Conservation (phyloP, 345 rosid genomes). For the Anastatica hierochuntica region DNA sequence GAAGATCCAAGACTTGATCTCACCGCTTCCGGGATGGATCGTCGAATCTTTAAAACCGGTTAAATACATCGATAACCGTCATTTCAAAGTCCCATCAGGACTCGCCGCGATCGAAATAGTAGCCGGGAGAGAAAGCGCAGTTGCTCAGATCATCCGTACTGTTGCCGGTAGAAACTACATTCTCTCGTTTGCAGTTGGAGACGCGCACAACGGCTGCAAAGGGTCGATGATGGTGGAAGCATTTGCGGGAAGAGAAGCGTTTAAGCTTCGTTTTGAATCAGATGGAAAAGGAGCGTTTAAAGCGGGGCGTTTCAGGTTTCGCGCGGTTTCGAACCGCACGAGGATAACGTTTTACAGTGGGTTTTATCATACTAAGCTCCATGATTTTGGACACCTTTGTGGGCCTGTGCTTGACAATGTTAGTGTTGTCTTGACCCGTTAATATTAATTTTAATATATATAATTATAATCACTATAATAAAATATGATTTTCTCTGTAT, state of each 20-base stretch:
- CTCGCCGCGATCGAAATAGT: slow-evolving; percentile 51
- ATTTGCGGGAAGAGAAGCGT: slow-evolving; percentile 39
- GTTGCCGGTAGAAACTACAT: slow-evolving; percentile 33
- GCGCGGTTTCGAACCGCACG: slow-evolving; percentile 39
- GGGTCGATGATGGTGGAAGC: slow-evolving; percentile 82
- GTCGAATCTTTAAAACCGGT: slow-evolving; percentile 77
- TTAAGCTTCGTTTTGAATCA: slow-evolving; percentile 38
- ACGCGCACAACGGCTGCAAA: slow-evolving; percentile 67
- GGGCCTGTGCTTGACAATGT: slow-evolving; percentile 84
- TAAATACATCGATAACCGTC: slow-evolving; percentile 57
- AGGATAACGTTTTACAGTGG: slow-evolving; percentile 66
- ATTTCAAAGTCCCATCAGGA: slow-evolving; percentile 60
- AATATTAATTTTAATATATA: neutral
- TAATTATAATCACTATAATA: neutral
- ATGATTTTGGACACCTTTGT: slow-evolving; percentile 71
- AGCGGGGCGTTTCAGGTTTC: slow-evolving; percentile 37
- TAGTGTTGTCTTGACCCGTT: slow-evolving; percentile 23
- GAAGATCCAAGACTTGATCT: slow-evolving; percentile 35
- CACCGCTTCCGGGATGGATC: no score
- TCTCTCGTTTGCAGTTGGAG: slow-evolving; percentile 53
- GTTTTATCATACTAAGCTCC: slow-evolving; percentile 57
- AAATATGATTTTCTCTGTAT: no score
- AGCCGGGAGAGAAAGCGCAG: slow-evolving; percentile 77
- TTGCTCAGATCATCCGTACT: slow-evolving; percentile 69
- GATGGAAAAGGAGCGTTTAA: slow-evolving; percentile 45